Base-by-base conservation (phyloP, 306 rosid genomes). In the Gleditsia sinensis region DNA sequence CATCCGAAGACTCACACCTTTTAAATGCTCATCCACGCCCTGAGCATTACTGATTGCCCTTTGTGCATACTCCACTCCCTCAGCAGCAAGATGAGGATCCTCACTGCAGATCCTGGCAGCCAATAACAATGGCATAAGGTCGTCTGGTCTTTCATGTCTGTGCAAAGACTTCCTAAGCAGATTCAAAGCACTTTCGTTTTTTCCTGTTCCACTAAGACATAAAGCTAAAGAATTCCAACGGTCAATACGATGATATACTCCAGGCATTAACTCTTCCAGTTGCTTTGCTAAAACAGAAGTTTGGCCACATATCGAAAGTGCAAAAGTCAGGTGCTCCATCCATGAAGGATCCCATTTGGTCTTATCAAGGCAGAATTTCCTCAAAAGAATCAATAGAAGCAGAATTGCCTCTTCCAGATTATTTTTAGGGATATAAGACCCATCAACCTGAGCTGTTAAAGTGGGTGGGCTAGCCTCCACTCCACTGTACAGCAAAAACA, bases 321-420 rank as follows among this genome's bases (percentile, higher is more conserved):
- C 98, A 71, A 86, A 95, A 25, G 85, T 86, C 72, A 95, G 84
- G 85, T 95, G 99, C 60, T 95, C 99, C 90, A 90, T 87, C 45
- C 90, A 39, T 9, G 99, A 92, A 76, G 96, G 93, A 82, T 95
- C 99, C 96, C 97, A 95, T 82, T 87, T 80, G 57, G 74, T 73
- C 87, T 85, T 95, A 43, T 91, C 96, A 67, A 80, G 83, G 78
- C 49, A 76, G 80, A 80, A 82, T 64, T 88, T 90, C 85, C 75
- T 84, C 83, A 92, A 20, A 64, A 90, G 92, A 82, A 92, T 67
- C 98, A 92, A 90, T 81, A 95, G 76, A 81, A 95, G 92, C 42
- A 95, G 88, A 71, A 90, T 90, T 39, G 97, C 96, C 85, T 95
- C 99, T 82, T 92, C 99, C 64, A 95, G 83, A 77, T 95, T 95